Evolutionary conservation across 441 rosid genomes (phyloP).

Genomic region (Brassica balearica): DNA sequence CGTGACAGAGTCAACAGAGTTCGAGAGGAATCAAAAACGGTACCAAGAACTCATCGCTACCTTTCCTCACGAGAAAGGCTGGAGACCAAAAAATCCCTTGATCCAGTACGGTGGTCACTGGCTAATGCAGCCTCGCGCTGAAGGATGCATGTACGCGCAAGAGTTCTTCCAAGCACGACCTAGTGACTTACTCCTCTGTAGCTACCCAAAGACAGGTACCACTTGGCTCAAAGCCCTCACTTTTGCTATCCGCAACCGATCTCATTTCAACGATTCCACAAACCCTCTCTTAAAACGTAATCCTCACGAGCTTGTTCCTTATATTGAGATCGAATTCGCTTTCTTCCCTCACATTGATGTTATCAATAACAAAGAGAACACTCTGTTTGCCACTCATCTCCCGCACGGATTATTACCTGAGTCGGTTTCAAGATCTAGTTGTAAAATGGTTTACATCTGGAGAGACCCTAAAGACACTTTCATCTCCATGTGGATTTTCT

Average conservation of each 20-base stretch:
- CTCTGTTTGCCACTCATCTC: background rate
- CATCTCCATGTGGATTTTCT: background rate
- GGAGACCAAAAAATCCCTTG: background rate
- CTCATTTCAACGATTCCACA: background rate
- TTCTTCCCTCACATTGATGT: background rate
- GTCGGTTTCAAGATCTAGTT: background rate
- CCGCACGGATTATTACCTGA: background rate
- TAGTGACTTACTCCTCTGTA: background rate
- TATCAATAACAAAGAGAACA: background rate
- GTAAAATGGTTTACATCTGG: background rate
- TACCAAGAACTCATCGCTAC: background rate
- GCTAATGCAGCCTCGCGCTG: background rate
- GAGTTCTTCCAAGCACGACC: background rate
- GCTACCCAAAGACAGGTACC: background rate
- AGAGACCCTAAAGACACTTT: background rate
- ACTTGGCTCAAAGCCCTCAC: background rate
- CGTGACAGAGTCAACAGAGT: background rate
- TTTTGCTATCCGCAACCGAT: background rate
- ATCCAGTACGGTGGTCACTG: background rate
- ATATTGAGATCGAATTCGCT: background rate
- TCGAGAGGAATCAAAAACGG: background rate
- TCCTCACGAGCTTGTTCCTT: slow-evolving; percentile 2
- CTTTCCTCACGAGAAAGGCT: background rate
- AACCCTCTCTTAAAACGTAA: background rate
- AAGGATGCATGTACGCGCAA: background rate